Evolutionary conservation across 148 eudicot species (phyloP).

Genomic region (Silene latifolia): DNA sequence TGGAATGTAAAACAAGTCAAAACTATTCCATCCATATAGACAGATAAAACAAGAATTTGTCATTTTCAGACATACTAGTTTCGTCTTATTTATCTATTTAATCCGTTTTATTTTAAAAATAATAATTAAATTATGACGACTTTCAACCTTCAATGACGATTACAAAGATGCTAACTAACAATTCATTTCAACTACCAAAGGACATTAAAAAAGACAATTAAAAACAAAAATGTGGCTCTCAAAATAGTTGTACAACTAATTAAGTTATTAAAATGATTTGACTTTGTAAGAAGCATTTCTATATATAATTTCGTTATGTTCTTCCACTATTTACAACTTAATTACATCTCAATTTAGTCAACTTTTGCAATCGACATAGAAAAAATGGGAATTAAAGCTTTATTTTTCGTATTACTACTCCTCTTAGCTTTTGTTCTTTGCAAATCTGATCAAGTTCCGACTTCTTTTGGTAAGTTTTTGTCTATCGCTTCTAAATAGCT

Average conservation of each 20-base stretch:
- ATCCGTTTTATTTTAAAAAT: no score
- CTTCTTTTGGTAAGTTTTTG: slow-evolving; percentile 2
- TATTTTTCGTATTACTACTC: not conserved
- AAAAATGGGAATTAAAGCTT: slow-evolving; percentile 13
- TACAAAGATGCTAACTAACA: no score
- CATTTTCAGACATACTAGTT: no score
- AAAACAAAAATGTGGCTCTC: not conserved
- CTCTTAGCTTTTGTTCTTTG: slow-evolving; percentile 12
- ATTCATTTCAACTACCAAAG: no score
- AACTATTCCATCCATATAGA: no score
- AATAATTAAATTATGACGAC: no score
- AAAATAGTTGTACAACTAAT: not conserved
- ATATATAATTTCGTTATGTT: no score
- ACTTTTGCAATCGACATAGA: not conserved
- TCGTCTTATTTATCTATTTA: no score
- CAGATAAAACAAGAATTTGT: no score
- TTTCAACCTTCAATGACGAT: no score
- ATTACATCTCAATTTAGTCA: not conserved
- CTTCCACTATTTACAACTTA: not conserved
- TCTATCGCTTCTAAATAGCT: no score
- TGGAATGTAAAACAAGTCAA: no score
- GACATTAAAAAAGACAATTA: not conserved
- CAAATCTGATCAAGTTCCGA: not conserved
- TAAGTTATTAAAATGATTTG: not conserved
- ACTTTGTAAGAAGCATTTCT: not conserved